Evolutionary conservation across 2,329 filamentous ascomycete genomes (phyloP), one percentile per base, ranked within the genome.

Genomic region (Microdochium paspali): DNA sequence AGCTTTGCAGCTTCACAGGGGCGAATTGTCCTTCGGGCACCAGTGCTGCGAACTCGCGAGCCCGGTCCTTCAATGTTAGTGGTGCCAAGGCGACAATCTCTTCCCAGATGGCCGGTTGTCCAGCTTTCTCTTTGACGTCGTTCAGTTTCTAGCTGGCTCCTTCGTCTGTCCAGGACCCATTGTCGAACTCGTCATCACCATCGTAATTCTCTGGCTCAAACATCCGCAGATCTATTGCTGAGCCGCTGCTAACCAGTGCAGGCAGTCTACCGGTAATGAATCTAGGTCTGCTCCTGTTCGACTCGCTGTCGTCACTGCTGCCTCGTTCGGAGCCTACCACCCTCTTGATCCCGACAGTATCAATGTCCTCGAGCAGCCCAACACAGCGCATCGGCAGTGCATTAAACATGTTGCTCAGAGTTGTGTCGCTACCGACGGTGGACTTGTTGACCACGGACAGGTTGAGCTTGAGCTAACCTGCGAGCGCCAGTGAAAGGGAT

Each of bases 391-490:
- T 57, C 3, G 62, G 61, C 3, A 65, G 57, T 35, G 56, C 50
- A 0, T 56, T 58, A 45, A 67, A 68, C 1, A 67, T 55, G 18
- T 51, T 54, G 20, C 62, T 61, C 15, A 68, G 53, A 3, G 57
- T 50, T 1, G 42, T 48, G 44, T 66, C 65, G 23, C 54, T 52
- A 1, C 46, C 35, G 4, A 66, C 50, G 21, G 53, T 58, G 53
- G 81, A 84, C 18, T 89, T 71, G 54, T 87, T 87, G 18, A 89
- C 62, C 55, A 89, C 80, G 42, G 84, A 85, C 55, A 89, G 84
- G 57, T 86, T 84, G 55, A 87, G 86, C 53, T 86, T 80, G 46
- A 89, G 69, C 45, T 79, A 69, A 3, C 84, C 83, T 1, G 85
- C 85, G 7, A 89, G 66, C 1, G 84, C 85, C 56, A 87, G 80